Percentiles rank a stretch among this genome's conserved stretches.
These are phyloP conservation scores for Cryptococcus hybrid DNA, from an alignment of 1,284 basidiomycete genomes.

Conservation along the genomic window DNA sequence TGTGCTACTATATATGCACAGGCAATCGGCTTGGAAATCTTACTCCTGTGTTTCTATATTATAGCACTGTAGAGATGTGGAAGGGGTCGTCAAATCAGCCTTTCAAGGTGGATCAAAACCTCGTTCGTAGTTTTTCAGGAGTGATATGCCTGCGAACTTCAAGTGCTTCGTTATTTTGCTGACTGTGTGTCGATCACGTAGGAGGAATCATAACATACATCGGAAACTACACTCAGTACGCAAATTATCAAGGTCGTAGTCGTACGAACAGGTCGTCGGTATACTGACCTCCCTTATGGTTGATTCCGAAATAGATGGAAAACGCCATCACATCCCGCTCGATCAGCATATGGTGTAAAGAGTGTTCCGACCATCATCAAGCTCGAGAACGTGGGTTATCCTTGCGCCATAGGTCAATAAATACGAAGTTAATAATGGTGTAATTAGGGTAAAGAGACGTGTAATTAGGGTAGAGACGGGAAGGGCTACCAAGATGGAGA, in stretches of 20 bases:
- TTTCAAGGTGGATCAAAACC: slow-evolving; percentile 14
- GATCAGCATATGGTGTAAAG: slow-evolving; percentile 13
- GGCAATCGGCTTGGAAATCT: background rate
- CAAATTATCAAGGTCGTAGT: background rate
- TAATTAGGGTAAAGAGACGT: slow-evolving; percentile 1
- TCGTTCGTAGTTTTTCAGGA: slow-evolving; percentile 5
- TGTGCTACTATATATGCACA: background rate
- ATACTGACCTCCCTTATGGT: background rate
- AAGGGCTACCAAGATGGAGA: slow-evolving; percentile 7
- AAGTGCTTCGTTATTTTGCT: background rate
- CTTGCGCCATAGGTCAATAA: background rate
- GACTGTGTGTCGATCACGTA: background rate
- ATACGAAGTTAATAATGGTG: background rate
- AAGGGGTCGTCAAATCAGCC: slow-evolving; percentile 13
- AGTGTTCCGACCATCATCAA: slow-evolving; percentile 17
- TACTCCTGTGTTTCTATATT: too few relatives aligned
- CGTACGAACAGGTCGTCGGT: background rate
- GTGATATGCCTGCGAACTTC: background rate
- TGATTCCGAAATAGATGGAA: slow-evolving; percentile 10
- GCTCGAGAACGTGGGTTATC: slow-evolving; percentile 11
- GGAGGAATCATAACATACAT: slow-evolving; percentile 16
- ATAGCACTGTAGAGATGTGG: slow-evolving; percentile 19
- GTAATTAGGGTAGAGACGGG: slow-evolving; percentile 2
- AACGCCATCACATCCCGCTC: slow-evolving; percentile 14
- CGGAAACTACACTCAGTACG: slow-evolving; percentile 14